Evolutionary conservation across 148 eudicot species (phyloP).

Genomic region (Rhododendron vialii): DNA sequence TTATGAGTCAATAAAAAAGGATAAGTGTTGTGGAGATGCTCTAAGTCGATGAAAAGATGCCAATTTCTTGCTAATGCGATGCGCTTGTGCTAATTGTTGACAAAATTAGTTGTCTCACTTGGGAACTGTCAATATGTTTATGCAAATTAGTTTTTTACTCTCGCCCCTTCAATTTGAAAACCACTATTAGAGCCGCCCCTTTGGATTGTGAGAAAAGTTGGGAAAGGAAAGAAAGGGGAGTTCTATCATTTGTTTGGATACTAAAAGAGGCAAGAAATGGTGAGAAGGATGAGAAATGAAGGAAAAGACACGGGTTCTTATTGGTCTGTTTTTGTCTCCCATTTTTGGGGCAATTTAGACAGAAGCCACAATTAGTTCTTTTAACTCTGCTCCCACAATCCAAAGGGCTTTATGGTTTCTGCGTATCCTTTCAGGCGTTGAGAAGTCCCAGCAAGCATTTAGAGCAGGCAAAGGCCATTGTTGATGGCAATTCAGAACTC

Average conservation of each 20-base stretch:
- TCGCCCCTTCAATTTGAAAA: neutral
- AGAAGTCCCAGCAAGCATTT: conserved; percentile 31
- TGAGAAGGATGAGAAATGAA: neutral
- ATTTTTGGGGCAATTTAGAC: neutral
- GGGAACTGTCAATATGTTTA: neutral
- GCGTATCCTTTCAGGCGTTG: conserved; percentile 26
- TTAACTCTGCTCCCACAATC: neutral
- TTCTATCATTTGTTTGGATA: neutral
- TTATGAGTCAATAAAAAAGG: neutral
- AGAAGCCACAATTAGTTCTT: neutral
- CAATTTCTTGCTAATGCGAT: neutral
- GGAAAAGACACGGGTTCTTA: neutral
- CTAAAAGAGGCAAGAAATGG: neutral
- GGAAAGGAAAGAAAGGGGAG: neutral
- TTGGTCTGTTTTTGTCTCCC: neutral
- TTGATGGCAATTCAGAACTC: conserved; percentile 20
- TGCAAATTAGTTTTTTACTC: neutral
- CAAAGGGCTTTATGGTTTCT: neutral
- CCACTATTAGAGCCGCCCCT: neutral
- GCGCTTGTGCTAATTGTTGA: neutral
- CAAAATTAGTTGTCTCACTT: neutral
- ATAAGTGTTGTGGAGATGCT: neutral
- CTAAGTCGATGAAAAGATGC: neutral
- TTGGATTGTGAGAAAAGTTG: neutral
- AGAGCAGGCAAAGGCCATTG: conserved; percentile 32